Evolutionary conservation across 2,329 filamentous ascomycete genomes (phyloP), one percentile per base, ranked within the genome.

Genomic region (Botryotinia convoluta): DNA sequence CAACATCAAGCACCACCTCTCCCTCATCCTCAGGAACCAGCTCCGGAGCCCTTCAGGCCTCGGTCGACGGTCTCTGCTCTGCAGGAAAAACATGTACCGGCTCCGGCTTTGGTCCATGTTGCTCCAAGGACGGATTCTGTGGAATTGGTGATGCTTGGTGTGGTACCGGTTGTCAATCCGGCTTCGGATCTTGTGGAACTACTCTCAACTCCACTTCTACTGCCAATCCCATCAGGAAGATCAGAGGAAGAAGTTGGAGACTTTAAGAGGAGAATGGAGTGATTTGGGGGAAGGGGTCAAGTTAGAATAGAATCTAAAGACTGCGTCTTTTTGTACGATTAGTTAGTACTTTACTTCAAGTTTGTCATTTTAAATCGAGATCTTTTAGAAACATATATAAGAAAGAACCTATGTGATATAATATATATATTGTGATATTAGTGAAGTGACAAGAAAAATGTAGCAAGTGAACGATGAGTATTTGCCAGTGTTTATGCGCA

Each of bases 101-200:
- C 32, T 75, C 73, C 4, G 44, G 42, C 10, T 74, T 57, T 67
- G 77, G 77, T 7, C 54, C 35, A 9, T 77, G 76, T 59, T 78
- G 77, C 45, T 77, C 76, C 14, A 51, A n/a, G 20, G 71, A 54
- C 10, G 72, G 76, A 6, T 76, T 62, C 20, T 77, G 76, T 59
- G 76, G 76, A 32, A 42, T 20, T 29, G 72, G 71, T 10, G 67
- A 65, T 48, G 70, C 63, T 29, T 73, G 73, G 69, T 77, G 76
- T 59, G 74, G 68, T 26, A 54, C 61, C n/a, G 76, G 76, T 16
- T 77, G 76, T 68, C 74, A 76, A 44, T 45, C 68, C 39, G 72
- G 42, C 12, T 76, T 75, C 69, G 76, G 76, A 35, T 37, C 67
- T 14, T 76, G 75, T 39, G 75, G 73, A 32, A 63, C 35, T n/a